These are phyloP conservation scores for Coemansia sp. DNA, from an alignment of 192 early-diverging fungal genomes.

Conservation along the genomic window DNA sequence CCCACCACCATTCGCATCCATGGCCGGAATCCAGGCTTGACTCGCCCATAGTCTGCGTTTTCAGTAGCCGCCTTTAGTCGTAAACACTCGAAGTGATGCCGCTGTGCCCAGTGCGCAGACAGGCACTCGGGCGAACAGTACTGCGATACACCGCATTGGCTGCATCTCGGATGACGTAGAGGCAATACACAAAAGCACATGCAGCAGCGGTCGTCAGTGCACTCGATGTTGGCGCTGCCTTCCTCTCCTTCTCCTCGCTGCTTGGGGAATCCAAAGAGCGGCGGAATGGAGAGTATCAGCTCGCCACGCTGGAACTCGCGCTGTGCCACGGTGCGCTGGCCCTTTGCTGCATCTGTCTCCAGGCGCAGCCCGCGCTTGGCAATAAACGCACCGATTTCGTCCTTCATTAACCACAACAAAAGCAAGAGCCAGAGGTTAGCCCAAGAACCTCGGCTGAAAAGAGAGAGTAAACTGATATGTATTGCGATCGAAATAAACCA, in stretches of 20 bases:
- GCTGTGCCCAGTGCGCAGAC: constrained; percentile 21
- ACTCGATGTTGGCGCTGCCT: neutral
- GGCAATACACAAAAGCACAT: constrained; percentile 35
- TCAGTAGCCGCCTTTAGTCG: neutral
- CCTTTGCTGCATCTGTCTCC: constrained; percentile 16
- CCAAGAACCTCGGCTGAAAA: neutral
- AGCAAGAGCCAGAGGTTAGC: neutral
- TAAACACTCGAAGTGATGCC: constrained; percentile 37
- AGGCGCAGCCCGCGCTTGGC: constrained; percentile 15
- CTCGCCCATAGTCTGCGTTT: neutral
- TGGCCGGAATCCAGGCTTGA: constrained; percentile 31
- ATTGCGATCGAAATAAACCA: too few species aligned
- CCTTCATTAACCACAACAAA: neutral
- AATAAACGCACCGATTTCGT: constrained; percentile 6
- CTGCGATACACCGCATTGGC: constrained; percentile 29
- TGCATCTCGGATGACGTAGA: constrained; percentile 29
- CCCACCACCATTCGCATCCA: constrained; percentile 38
- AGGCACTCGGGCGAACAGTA: constrained; percentile 39
- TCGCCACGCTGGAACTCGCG: constrained; percentile 21
- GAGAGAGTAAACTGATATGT: too few species aligned
- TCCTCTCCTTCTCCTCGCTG: constrained; percentile 10
- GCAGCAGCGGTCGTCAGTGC: constrained; percentile 9
- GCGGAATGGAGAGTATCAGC: constrained; percentile 19
- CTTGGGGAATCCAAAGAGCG: constrained; percentile 22
- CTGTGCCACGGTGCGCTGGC: constrained; percentile 18